Base-by-base conservation (phyloP, 2,329 filamentous ascomycete genomes). In the Neophaeococcomyces mojaviensis region DNA sequence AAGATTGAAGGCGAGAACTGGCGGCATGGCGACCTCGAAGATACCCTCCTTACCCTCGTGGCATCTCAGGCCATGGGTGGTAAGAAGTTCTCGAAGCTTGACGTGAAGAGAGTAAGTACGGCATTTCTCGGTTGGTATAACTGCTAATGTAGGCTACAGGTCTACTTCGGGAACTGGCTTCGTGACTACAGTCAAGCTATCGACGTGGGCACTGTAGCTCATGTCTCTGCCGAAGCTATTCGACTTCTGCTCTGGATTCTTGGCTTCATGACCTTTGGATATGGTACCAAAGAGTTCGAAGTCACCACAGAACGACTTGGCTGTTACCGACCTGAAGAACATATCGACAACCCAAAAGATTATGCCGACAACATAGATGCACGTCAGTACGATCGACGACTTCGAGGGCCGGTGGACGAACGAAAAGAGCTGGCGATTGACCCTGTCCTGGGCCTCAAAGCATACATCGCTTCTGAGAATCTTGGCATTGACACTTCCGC, bases 121-220 rank as follows among this genome's bases (percentile, higher is more conserved):
- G n/a, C 15, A 26, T 26, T 32, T 30, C 19, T 19, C 12, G n/a
- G 13, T 19, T 18, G 13, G 46, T 39, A 46, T 4, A 32, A 15
- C 16, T 15, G 20, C 43, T 15, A 19, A 39, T 35, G 4, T 24
- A 39, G 18, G 19, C 24, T 4, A 3, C 80, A 88, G 50, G 86
- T 94, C 53, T 96, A 96, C 71, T 96, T 96, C 70, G 89, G 89
- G 54, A 96, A 95, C 71, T 95, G 89, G 89, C 78, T 95, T 28
- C 79, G 80, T 46, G 89, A 96, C 67, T 96, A 96, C 68, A 92
- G 86, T 44, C 89, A 96, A 67, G 89, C 88, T 50, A 86, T 95
- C 58, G 89, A 96, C 64, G 86, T 95, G 40, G 89, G 88, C 51
- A 94, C 88, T 3, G 79, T 95, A 68, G 95, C 95, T 70, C 79